Conservation (phyloP, 2,329 filamentous ascomycete genomes). For the Chaetomiaceae sp. region DNA sequence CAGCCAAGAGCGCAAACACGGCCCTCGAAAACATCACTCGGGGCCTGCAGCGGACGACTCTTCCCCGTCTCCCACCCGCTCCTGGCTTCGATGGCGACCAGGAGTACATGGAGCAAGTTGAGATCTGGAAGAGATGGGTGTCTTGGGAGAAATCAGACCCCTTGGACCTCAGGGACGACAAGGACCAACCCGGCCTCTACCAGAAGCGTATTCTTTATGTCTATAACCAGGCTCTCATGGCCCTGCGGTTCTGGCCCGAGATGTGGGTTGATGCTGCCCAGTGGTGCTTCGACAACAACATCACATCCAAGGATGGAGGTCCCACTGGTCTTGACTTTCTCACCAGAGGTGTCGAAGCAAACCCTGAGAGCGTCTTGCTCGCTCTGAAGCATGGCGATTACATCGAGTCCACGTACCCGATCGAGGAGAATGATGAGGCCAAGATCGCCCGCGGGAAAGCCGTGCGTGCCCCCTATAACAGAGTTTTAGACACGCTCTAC, state of each 20-base stretch:
- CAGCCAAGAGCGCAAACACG: constrained; percentile 83
- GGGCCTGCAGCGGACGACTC: constrained; percentile 68
- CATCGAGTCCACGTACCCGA: constrained; percentile 71
- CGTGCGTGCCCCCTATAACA: constrained; percentile 79
- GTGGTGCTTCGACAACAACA: constrained; percentile 78
- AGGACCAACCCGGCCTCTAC: constrained; percentile 72
- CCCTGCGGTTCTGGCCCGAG: constrained; percentile 88
- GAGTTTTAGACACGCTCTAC: constrained; percentile 82
- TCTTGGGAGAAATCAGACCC: constrained; percentile 93
- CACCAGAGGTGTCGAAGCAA: constrained; percentile 76
- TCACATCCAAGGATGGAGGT: constrained; percentile 56
- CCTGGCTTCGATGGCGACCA: constrained; percentile 81
- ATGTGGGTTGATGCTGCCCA: constrained; percentile 94
- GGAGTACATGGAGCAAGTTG: constrained; percentile 78
- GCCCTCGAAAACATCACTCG: constrained; percentile 85
- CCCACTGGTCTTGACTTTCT: constrained; percentile 70
- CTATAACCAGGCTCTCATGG: constrained; percentile 92
- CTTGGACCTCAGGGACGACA: constrained; percentile 75
- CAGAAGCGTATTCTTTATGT: constrained; percentile 79
- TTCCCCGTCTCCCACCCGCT: constrained; percentile 77
- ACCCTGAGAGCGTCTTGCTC: constrained; percentile 88
- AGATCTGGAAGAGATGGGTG: constrained; percentile 91
- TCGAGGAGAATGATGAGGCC: constrained; percentile 70
- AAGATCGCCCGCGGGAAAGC: constrained; percentile 72
- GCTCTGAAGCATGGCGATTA: constrained; percentile 87